phyloP scores from a whole-genome alignment of 2,329 filamentous ascomycete species.

The Claviceps sp. region DNA sequence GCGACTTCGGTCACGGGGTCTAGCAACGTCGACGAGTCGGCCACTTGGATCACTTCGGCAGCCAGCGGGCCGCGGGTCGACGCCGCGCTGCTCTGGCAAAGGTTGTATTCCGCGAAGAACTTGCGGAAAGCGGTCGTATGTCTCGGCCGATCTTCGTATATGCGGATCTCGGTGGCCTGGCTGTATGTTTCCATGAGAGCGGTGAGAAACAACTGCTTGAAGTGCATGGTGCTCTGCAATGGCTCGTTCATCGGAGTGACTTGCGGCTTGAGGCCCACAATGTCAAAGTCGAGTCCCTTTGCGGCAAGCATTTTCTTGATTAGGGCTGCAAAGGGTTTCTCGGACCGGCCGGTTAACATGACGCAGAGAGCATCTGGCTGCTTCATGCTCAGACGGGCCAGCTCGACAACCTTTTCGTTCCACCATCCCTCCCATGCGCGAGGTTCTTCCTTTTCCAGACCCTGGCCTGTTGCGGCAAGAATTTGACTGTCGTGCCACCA shows the following conservation, averaged over 20 bases:
- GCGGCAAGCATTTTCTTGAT: conserved; percentile 69
- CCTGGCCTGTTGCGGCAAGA: conserved; percentile 73
- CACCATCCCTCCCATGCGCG: conserved; percentile 88
- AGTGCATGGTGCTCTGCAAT: conserved; percentile 74
- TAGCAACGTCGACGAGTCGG: conserved; percentile 58
- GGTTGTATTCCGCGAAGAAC: conserved; percentile 71
- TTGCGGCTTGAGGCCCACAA: conserved; percentile 76
- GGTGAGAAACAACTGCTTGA: conserved; percentile 78
- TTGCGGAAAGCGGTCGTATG: conserved; percentile 73
- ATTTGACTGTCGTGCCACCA: conserved; percentile 96
- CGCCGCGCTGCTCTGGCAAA: conserved; percentile 30
- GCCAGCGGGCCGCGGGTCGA: conserved; percentile 50
- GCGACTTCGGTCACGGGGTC: conserved; percentile 69
- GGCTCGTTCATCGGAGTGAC: conserved; percentile 67
- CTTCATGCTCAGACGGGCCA: conserved; percentile 67
- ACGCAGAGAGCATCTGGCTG: conserved; percentile 78
- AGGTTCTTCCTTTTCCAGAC: conserved; percentile 66
- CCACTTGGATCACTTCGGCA: conserved; percentile 76
- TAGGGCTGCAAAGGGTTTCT: conserved; percentile 62
- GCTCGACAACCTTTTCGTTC: conserved; percentile 79
- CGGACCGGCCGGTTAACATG: conserved; percentile 74
- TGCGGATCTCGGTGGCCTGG: conserved; percentile 66
- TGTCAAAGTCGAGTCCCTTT: conserved; percentile 73
- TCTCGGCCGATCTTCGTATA: conserved; percentile 54
- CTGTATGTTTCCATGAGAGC: conserved; percentile 77